A percentile compares a stretch with the other conserved stretches of the same genome.
phyloP scores from a whole-genome alignment of 2,329 filamentous ascomycete genomes.

The Venturiaceae sp. region DNA sequence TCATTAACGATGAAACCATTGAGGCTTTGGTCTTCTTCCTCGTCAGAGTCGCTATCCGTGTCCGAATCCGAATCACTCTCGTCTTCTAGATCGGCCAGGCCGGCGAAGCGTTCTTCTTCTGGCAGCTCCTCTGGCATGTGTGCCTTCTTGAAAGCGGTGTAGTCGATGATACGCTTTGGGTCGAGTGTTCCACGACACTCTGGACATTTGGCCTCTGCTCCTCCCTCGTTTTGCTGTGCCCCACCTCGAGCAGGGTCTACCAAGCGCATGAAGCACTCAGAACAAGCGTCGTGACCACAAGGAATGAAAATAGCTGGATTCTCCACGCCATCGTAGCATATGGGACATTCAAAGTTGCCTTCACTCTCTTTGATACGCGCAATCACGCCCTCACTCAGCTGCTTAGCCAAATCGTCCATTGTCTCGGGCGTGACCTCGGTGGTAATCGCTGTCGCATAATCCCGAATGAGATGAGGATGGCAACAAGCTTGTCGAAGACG shows the following conservation, averaged over 20 bases:
- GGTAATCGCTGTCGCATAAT: slow-evolving; percentile 35
- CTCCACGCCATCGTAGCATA: slow-evolving; percentile 65
- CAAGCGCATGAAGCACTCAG: slow-evolving; percentile 64
- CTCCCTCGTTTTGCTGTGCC: slow-evolving; percentile 51
- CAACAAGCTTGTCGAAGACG: slow-evolving; percentile 75
- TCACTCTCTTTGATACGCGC: slow-evolving; percentile 52
- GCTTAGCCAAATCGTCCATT: slow-evolving; percentile 53
- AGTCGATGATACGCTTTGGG: slow-evolving; percentile 62
- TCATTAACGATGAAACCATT: slow-evolving; percentile 22
- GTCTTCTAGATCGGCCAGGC: slow-evolving; percentile 13
- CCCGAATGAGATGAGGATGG: slow-evolving; percentile 61
- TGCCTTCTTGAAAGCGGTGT: slow-evolving; percentile 61
- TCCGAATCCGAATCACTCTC: slow-evolving; percentile 15
- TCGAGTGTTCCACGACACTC: slow-evolving; percentile 62
- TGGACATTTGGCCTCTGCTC: slow-evolving; percentile 55
- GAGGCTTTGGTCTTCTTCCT: slow-evolving; percentile 26
- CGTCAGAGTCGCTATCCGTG: slow-evolving; percentile 21
- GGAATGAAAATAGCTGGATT: slow-evolving; percentile 73
- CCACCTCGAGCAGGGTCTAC: slow-evolving; percentile 50
- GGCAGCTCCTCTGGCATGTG: slow-evolving; percentile 49
- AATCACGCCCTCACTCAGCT: slow-evolving; percentile 51
- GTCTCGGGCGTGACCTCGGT: slow-evolving; percentile 42
- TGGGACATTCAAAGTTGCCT: slow-evolving; percentile 63
- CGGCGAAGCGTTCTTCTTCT: slow-evolving; percentile 19
- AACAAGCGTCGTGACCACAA: slow-evolving; percentile 70